Evolutionary conservation across 345 rosid species (phyloP).

Genomic region (Ceriops zippeliana): DNA sequence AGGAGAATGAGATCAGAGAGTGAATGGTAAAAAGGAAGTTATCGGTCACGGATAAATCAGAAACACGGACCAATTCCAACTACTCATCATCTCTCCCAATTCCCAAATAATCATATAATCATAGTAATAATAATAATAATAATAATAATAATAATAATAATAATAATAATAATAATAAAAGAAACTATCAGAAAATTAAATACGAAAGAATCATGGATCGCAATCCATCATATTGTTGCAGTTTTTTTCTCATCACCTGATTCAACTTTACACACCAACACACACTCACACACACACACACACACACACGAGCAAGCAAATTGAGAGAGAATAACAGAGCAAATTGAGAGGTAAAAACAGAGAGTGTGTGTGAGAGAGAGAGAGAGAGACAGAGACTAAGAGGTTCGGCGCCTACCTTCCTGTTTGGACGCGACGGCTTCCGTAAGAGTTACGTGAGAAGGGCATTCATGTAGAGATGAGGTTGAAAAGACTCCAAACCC

Average conservation of each 20-base stretch:
- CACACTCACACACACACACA: no score
- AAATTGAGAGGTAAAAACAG: no score
- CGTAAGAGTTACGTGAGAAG: no score
- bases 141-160: background rate
- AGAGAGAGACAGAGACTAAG: accelerated
- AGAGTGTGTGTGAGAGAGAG: no score
- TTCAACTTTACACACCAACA: background rate
- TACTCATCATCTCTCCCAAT: constrained; percentile 19
- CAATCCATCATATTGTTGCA: constrained; percentile 23
- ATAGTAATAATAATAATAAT: no score
- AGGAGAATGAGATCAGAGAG: constrained; percentile 14
- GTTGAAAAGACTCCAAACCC: no score
- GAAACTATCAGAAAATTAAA: constrained; percentile 20
- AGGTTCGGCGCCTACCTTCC: no score
- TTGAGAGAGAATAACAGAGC: no score
- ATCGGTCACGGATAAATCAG: constrained; percentile 22
- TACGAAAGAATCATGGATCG: constrained; percentile 19
- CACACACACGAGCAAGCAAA: no score
- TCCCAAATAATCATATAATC: background rate
- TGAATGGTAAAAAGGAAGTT: background rate
- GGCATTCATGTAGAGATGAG: no score
- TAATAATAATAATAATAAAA: no score
- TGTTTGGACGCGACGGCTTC: no score
- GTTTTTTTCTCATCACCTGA: constrained; percentile 20
- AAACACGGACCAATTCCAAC: constrained; percentile 23